Conservation (phyloP, 352 stramenopile species). For the Thalassiosira mediterranea region DNA sequence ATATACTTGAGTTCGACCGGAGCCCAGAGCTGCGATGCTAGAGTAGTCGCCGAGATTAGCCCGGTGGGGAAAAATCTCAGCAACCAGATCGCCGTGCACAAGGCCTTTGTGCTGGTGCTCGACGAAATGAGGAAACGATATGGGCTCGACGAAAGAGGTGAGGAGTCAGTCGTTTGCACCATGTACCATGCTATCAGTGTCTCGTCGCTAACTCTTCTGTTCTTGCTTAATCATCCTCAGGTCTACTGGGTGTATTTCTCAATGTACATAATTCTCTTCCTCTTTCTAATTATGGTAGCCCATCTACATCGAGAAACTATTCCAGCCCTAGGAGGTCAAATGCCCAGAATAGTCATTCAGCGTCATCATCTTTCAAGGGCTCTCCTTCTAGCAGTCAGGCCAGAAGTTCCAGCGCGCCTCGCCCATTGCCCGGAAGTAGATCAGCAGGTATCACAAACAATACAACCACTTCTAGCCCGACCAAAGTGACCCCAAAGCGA, state of each 20-base stretch:
- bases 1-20: constrained; percentile 60
- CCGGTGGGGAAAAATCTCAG: constrained; percentile 81
- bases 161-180: neutral
- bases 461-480: constrained; percentile 17
- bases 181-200: too few relatives aligned
- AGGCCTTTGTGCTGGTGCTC: constrained; percentile 79
- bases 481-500: constrained; percentile 16
- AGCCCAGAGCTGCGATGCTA: constrained; percentile 61
- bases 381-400: constrained; percentile 16
- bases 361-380: constrained; percentile 14
- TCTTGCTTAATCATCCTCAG: constrained; percentile 19
- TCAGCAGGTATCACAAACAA: neutral
- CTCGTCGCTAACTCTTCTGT: too few relatives aligned
- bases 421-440: constrained; percentile 11
- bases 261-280: constrained; percentile 40
- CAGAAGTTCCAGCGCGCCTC: constrained; percentile 9
- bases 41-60: constrained; percentile 66
- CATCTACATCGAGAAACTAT: constrained; percentile 6
- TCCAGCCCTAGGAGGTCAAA: constrained; percentile 18
- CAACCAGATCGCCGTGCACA: constrained; percentile 78
- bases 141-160: constrained; percentile 62
- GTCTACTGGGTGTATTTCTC: constrained; percentile 48
- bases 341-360: constrained; percentile 5
- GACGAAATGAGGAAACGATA: constrained; percentile 77
- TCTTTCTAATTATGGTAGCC: constrained; percentile 15